Base-by-base conservation (phyloP, 805 yeast species). In the Candida verbasci region DNA sequence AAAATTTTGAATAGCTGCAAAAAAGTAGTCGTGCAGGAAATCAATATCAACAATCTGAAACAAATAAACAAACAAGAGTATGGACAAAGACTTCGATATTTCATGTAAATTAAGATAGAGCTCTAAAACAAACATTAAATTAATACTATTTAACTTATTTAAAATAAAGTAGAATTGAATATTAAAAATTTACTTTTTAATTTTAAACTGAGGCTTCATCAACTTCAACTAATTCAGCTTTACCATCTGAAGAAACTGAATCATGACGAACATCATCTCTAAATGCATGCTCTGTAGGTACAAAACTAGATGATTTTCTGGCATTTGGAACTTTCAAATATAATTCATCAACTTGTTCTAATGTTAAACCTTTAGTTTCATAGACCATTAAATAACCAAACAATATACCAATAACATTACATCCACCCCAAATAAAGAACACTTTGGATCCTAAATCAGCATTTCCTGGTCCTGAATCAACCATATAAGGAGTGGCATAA, bases 341-440 rank as follows among this genome's bases (percentile, higher is more conserved):
- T 58, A 64, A 51, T 45, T 60, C 66, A 46, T 64, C 69, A 43
- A 62, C 60, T 47, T 64, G 66, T 50, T 64, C 70, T 47, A 64
- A 61, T 33, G 68, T 43, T 46, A 64, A 58, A 32, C 66, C 66
- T 53, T 62, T 63, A 41, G 69, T 61, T 52, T 64, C 70, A 49
- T 59, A 62, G 43, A 64, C 58, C 41, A 53, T 44, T 43, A 41
- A 40, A 52, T 49, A 64, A 35, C 60, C 62, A 39, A 60, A 64
- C 25, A 59, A 9, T 25, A 47, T 50, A 45, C 69, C 61, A 31
- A 58, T 35, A 35, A 53, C 50, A 53, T 63, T 62, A 40, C 54
- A 63, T 3, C 68, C 66, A 47, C 68, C 68, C 70, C 70, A 64
- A 47, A 64, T 55, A 51, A 62, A 64, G 49, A 64, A 63, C 35